phyloP scores from a whole-genome alignment of 2,329 filamentous ascomycete species.

The Mollisiaceae sp. region DNA sequence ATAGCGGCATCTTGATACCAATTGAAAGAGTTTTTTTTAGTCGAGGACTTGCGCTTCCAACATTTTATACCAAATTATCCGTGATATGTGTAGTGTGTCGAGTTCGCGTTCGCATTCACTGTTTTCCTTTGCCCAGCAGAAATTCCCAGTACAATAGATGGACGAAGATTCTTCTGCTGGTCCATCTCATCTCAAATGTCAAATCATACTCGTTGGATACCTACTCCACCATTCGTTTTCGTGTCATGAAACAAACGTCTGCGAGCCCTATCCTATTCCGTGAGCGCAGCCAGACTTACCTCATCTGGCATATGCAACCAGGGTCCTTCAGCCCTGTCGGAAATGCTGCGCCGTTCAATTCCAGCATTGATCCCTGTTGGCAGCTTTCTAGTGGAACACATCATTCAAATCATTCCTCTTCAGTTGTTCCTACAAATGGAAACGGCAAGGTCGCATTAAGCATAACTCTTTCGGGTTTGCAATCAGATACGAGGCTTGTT shows the following conservation, averaged over 20 bases:
- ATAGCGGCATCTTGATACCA: conserved; percentile 24
- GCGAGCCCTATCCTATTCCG: not conserved
- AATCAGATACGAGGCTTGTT: not conserved
- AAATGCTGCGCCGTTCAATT: not conserved
- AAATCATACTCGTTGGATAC: not conserved
- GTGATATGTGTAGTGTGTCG: not conserved
- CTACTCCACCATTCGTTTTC: not conserved
- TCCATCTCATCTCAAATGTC: not conserved
- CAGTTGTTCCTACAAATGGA: not conserved
- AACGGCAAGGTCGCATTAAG: not conserved
- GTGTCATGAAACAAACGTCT: not conserved
- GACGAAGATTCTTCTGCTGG: not conserved
- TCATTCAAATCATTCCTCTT: not conserved
- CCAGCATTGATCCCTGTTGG: not conserved
- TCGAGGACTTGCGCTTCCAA: no score
- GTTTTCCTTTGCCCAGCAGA: not conserved
- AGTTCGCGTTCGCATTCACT: not conserved
- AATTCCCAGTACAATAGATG: not conserved
- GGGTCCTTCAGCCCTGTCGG: not conserved
- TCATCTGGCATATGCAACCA: not conserved
- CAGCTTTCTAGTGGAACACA: not conserved
- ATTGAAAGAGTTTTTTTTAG: not conserved
- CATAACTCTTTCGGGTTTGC: not conserved
- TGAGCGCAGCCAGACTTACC: not conserved
- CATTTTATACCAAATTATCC: not conserved